Percentiles rank a stretch among this genome's conserved stretches.
Conservation (phyloP, 352 stramenopile genomes). For the Phytophthora boehmeriae region DNA sequence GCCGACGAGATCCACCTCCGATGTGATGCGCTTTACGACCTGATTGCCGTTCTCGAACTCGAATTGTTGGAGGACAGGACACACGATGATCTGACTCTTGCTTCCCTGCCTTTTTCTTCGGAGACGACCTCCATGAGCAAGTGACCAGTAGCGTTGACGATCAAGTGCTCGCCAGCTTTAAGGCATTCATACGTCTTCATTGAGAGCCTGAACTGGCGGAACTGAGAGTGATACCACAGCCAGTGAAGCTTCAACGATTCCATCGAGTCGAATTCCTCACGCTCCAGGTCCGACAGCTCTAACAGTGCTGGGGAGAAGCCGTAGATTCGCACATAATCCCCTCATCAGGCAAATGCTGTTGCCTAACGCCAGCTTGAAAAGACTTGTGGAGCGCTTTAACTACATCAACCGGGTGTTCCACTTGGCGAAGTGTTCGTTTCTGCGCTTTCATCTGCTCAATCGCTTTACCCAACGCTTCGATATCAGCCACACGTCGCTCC, state of each 20-base stretch:
- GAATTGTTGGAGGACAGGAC: slow-evolving; percentile 51
- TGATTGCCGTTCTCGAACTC: slow-evolving; percentile 38
- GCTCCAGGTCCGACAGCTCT: slow-evolving; percentile 30
- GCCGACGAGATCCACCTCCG: slow-evolving; percentile 50
- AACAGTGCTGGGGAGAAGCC: slow-evolving; percentile 33
- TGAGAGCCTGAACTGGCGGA: slow-evolving; percentile 44
- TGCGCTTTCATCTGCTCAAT: slow-evolving; percentile 37
- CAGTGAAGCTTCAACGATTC: slow-evolving; percentile 44
- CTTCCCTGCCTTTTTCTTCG: background rate
- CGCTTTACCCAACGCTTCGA: slow-evolving; percentile 36
- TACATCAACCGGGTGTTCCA: slow-evolving; percentile 22
- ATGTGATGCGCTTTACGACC: slow-evolving; percentile 45
- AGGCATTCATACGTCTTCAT: slow-evolving; percentile 36
- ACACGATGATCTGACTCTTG: slow-evolving; percentile 19
- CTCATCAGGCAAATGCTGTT: slow-evolving; percentile 3
- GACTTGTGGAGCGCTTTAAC: slow-evolving; percentile 41
- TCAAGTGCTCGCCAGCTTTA: slow-evolving; percentile 39
- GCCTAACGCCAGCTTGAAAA: slow-evolving; percentile 12
- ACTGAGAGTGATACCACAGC: slow-evolving; percentile 47
- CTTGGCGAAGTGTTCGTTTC: background rate
- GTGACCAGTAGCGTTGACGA: slow-evolving; percentile 34
- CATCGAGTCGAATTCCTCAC: slow-evolving; percentile 46
- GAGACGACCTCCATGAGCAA: slow-evolving; percentile 25
- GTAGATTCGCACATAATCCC: background rate
- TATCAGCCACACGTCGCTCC: slow-evolving; percentile 25